These are phyloP conservation scores for Dichotomopilus funicola DNA, from an alignment of 2,329 filamentous ascomycete species.

Conservation along the genomic window DNA sequence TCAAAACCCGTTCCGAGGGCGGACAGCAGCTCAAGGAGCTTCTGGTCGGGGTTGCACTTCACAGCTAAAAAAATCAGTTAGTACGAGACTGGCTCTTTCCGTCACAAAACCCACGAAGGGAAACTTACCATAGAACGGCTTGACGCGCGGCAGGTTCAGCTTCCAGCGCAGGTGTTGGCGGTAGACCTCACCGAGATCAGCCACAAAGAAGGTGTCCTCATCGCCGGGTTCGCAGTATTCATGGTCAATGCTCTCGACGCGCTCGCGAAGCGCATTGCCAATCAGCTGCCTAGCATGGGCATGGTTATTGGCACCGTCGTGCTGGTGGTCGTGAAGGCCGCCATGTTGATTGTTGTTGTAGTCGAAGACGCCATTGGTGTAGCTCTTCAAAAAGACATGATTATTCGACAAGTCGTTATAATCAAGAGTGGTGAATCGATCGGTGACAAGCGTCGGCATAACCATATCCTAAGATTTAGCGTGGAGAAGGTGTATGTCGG, in stretches of 20 bases:
- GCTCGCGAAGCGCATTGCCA: constrained; percentile 77
- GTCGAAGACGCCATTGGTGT: constrained; percentile 29
- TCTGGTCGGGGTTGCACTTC: constrained; percentile 95
- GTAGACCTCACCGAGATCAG: constrained; percentile 96
- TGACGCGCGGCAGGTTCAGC: constrained; percentile 82
- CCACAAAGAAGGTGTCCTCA: constrained; percentile 97
- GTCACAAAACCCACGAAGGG: constrained; percentile 27
- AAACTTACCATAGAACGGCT: constrained; percentile 80
- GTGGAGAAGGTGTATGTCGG: not conserved
- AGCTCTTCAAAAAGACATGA: constrained; percentile 42
- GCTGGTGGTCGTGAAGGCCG: constrained; percentile 32
- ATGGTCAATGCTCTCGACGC: constrained; percentile 76
- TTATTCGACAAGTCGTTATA: constrained; percentile 38
- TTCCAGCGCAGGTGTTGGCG: constrained; percentile 99
- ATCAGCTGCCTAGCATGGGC: constrained; percentile 67
- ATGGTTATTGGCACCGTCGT: constrained; percentile 34
- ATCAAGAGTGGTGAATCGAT: constrained; percentile 46
- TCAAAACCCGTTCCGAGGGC: constrained; percentile 92
- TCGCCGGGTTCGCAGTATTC: constrained; percentile 86
- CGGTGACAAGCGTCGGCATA: constrained; percentile 56
- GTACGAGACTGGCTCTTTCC: not conserved
- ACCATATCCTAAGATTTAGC: constrained; percentile 50
- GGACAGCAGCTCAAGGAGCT: constrained; percentile 80
- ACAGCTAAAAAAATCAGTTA: constrained; percentile 54
- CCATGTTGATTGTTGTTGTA: constrained; percentile 30